Evolutionary conservation across 2,329 filamentous ascomycete genomes (phyloP).

Genomic region (Diaporthe capsici): DNA sequence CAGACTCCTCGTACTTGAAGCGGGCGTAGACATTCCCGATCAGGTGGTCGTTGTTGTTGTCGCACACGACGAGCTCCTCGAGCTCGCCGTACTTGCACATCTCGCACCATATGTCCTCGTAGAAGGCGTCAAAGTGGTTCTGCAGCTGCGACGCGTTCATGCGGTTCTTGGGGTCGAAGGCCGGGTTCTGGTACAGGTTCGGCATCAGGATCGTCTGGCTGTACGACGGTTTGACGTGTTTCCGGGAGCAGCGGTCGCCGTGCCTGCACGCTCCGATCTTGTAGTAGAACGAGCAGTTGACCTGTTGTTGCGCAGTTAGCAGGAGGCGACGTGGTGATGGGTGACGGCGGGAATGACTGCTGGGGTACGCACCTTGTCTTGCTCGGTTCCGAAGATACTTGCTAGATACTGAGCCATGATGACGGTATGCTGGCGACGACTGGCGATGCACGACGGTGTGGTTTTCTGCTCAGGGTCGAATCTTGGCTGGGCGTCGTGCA

Average conservation of each 20-base stretch:
- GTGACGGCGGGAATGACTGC: neutral
- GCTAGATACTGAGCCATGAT: slow-evolving; percentile 97
- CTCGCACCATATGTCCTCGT: slow-evolving; percentile 99
- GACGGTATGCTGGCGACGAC: slow-evolving; percentile 33
- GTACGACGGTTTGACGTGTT: slow-evolving; percentile 99
- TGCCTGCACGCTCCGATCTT: slow-evolving; percentile 99
- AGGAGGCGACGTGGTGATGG: neutral
- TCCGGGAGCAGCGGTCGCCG: slow-evolving; percentile 97
- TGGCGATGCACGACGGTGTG: slow-evolving; percentile 3
- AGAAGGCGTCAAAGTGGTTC: slow-evolving; percentile 99
- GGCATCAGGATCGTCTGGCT: slow-evolving; percentile 97
- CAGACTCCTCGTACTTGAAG: slow-evolving; percentile 99
- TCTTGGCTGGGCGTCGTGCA: slow-evolving; percentile 35
- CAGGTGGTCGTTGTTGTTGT: slow-evolving; percentile 99
- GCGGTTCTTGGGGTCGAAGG: slow-evolving; percentile 95
- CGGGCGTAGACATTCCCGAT: slow-evolving; percentile 99
- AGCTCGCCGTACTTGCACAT: slow-evolving; percentile 99
- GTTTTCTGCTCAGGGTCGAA: slow-evolving; percentile 6
- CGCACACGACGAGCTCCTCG: slow-evolving; percentile 97
- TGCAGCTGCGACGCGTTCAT: slow-evolving; percentile 97
- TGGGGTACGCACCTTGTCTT: slow-evolving; percentile 77
- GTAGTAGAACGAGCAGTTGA: slow-evolving; percentile 99
- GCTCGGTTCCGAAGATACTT: slow-evolving; percentile 99
- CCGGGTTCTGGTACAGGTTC: slow-evolving; percentile 99
- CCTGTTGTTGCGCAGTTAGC: slow-evolving; percentile 53